Evolutionary conservation across 768 basidiomycete species (phyloP).

Genomic region (Russula griseocarnosa): DNA sequence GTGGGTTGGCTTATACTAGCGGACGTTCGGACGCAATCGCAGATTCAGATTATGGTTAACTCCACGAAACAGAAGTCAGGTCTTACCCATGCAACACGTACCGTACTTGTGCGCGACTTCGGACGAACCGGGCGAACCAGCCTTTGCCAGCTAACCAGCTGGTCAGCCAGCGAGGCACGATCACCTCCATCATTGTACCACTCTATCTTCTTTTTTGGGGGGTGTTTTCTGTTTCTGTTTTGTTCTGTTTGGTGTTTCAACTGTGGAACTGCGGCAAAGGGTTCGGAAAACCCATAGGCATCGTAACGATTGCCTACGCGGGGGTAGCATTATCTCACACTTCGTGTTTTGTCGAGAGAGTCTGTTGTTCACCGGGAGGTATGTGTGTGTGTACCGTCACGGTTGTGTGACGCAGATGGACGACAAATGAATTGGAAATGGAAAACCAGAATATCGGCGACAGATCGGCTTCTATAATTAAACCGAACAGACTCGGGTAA

Average conservation of each 20-base stretch:
- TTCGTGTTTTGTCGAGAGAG: too few relatives aligned
- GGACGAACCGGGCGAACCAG: slow-evolving; percentile 4
- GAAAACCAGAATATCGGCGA: background rate
- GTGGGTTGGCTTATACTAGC: background rate
- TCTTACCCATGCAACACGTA: background rate
- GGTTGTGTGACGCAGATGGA: background rate
- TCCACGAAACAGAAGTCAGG: background rate
- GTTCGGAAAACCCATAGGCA: background rate
- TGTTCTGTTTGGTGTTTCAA: background rate
- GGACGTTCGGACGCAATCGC: slow-evolving; percentile 7
- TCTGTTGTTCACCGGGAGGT: too few relatives aligned
- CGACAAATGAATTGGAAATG: background rate
- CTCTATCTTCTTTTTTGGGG: background rate
- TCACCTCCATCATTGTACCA: background rate
- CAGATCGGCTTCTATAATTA: slow-evolving; percentile 13
- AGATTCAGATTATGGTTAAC: background rate
- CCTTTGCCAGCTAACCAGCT: background rate
- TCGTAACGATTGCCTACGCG: background rate
- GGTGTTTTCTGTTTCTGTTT: background rate
- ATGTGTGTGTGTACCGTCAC: background rate
- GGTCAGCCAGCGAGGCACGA: background rate
- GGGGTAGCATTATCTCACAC: too few relatives aligned
- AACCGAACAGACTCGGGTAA: slow-evolving; percentile 17
- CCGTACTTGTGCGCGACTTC: background rate
- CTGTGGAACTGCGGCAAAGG: background rate